Percentiles rank a stretch among this genome's conserved stretches.
Evolutionary conservation across 345 rosid species (phyloP).

Genomic region (Hibiscus trionum): DNA sequence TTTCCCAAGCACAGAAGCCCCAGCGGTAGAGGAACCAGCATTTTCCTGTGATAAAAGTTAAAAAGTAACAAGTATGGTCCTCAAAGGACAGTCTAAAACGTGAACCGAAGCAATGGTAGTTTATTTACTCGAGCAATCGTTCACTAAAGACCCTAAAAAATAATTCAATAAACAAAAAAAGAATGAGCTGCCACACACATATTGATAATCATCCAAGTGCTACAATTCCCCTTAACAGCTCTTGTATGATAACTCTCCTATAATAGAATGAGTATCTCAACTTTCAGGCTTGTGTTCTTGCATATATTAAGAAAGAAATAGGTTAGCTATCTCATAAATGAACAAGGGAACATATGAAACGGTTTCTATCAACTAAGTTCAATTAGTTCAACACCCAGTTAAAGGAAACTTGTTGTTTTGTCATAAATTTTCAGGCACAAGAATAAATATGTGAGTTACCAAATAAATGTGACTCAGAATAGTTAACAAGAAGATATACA

Average conservation of each 20-base stretch:
- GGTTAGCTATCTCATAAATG: background rate
- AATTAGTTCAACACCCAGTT: background rate
- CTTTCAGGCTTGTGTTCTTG: no score
- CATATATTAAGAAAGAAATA: no score
- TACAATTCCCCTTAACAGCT: background rate
- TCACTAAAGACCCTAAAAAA: background rate
- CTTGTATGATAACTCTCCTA: background rate
- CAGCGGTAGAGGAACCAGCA: slow-evolving; percentile 72
- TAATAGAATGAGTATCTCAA: background rate
- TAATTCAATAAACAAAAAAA: background rate
- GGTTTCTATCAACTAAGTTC: background rate
- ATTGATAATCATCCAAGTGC: background rate
- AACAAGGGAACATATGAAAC: background rate
- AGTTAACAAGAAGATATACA: slow-evolving; percentile 92
- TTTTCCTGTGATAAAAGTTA: slow-evolving; percentile 50
- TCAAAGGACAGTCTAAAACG: background rate
- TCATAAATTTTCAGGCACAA: slow-evolving; percentile 21
- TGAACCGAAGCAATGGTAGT: background rate
- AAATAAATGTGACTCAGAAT: slow-evolving; percentile 58
- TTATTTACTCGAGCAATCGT: background rate
- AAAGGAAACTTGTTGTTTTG: slow-evolving; percentile 1
- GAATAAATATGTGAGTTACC: slow-evolving; percentile 78
- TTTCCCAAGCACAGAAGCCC: slow-evolving; percentile 77
- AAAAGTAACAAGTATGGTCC: background rate
- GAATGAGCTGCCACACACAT: background rate